Percentiles rank a stretch among this genome's conserved stretches.
phyloP scores from a whole-genome alignment of 768 basidiomycete genomes.

The Thelephora aurantiotincta region DNA sequence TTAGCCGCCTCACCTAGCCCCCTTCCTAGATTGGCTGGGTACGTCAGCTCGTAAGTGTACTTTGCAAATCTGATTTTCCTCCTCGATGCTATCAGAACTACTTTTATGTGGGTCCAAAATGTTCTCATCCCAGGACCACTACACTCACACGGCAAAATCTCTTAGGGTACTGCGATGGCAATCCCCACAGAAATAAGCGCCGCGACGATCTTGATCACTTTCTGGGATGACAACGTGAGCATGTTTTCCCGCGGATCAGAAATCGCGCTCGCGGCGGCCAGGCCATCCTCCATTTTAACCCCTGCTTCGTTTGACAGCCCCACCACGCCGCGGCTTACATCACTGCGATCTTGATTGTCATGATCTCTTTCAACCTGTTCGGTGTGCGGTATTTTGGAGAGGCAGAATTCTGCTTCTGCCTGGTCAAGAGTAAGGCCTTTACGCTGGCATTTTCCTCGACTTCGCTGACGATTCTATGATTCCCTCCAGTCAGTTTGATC shows the following conservation, averaged over 20 bases:
- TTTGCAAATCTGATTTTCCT: neutral
- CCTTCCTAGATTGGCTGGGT: slow-evolving; percentile 16
- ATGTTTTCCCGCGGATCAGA: neutral
- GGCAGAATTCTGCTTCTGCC: slow-evolving; percentile 56
- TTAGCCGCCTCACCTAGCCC: neutral
- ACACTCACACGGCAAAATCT: neutral
- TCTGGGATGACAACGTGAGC: slow-evolving; percentile 53
- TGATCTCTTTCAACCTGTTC: slow-evolving; percentile 51
- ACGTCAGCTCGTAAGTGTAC: slow-evolving; percentile 4
- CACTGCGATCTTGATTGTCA: slow-evolving; percentile 40
- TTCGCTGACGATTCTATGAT: slow-evolving; percentile 5
- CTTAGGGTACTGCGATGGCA: slow-evolving; percentile 9
- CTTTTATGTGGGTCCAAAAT: slow-evolving; percentile 32
- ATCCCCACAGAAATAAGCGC: slow-evolving; percentile 68
- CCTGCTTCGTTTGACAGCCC: slow-evolving; percentile 15
- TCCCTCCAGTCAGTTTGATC: slow-evolving; percentile 35
- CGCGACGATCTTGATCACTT: slow-evolving; percentile 51
- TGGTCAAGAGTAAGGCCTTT: slow-evolving; percentile 40
- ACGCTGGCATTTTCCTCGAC: neutral
- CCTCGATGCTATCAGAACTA: slow-evolving; percentile 26
- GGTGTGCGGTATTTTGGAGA: slow-evolving; percentile 65
- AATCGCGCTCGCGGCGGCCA: neutral
- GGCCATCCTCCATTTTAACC: too few species aligned
- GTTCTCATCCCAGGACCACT: neutral
- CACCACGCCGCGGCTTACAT: slow-evolving; percentile 43